These are phyloP conservation scores for Sclerotinia minor DNA, from an alignment of 2,329 filamentous ascomycete genomes.

Conservation along the genomic window DNA sequence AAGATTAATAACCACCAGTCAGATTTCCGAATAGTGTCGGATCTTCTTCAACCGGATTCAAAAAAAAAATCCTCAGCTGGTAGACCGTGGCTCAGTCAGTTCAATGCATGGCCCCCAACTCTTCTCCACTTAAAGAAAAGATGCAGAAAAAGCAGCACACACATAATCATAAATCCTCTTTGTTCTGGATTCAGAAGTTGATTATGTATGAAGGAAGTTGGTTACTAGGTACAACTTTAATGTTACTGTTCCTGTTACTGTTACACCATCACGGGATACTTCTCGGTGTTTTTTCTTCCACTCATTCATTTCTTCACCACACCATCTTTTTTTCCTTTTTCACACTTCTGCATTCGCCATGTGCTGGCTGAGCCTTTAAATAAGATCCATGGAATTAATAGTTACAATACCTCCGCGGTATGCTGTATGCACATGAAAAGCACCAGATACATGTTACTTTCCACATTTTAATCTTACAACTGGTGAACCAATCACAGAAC, in stretches of 20 bases:
- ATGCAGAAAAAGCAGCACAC: no score
- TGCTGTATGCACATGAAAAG: neutral
- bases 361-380: conserved; percentile 18
- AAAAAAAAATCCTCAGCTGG: conserved; percentile 16
- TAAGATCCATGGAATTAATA: neutral
- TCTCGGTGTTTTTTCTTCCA: conserved; percentile 7
- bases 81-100: conserved; percentile 14
- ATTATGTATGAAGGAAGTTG: neutral
- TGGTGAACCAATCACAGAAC: neutral
- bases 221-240: no score
- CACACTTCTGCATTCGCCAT: conserved; percentile 8
- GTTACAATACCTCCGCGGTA: conserved; percentile 8
- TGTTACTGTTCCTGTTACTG: neutral
- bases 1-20: conserved; percentile 4
- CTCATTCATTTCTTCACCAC: neutral
- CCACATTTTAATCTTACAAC: neutral
- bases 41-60: conserved; percentile 2
- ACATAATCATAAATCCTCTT: no score
- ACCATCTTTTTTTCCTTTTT: conserved; percentile 4
- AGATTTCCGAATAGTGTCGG: conserved; percentile 2
- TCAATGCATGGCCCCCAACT: conserved; percentile 9
- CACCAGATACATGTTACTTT: conserved; percentile 17
- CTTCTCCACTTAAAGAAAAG: neutral
- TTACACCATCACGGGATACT: neutral
- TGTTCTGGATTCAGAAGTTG: neutral